Percentiles rank a stretch among this genome's conserved stretches.
These are phyloP conservation scores for Trichomonascus vanleenenianus DNA, from an alignment of 805 yeast species.

Conservation along the genomic window DNA sequence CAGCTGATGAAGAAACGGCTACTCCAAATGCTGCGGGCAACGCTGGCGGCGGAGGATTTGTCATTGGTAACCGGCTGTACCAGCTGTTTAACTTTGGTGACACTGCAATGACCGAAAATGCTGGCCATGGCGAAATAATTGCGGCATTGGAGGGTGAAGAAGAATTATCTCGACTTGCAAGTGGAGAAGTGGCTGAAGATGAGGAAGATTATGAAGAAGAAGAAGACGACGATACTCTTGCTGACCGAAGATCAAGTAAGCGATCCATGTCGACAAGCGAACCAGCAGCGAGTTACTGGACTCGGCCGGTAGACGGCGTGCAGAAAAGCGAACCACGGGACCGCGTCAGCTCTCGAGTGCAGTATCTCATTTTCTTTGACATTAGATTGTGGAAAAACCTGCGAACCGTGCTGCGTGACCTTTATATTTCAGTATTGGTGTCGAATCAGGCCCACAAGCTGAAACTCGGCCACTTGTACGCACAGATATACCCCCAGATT, in stretches of 20 bases:
- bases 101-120: too few species aligned
- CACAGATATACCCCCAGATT: constrained; percentile 71
- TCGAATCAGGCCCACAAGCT: constrained; percentile 50
- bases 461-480: constrained; percentile 67
- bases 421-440: constrained; percentile 57
- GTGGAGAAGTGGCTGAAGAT: constrained; percentile 2
- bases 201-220: constrained; percentile 3
- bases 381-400: constrained; percentile 62
- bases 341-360: constrained; percentile 35
- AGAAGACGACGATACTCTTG: background rate
- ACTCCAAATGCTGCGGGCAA: too few species aligned
- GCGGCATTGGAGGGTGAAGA: too few species aligned
- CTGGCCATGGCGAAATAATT: too few species aligned
- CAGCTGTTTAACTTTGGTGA: too few species aligned
- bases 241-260: too few species aligned
- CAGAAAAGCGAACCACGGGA: background rate
- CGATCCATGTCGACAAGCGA: too few species aligned
- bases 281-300: background rate
- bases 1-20: too few species aligned
- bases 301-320: background rate
- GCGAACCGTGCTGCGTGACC: constrained; percentile 50
- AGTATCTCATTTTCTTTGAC: constrained; percentile 57
- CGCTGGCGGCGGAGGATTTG: too few species aligned
- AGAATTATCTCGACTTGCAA: background rate
- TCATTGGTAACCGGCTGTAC: too few species aligned